Evolutionary conservation across 2,329 filamentous ascomycete genomes (phyloP), one percentile per base, ranked within the genome.

Genomic region (Xylariales sp.): DNA sequence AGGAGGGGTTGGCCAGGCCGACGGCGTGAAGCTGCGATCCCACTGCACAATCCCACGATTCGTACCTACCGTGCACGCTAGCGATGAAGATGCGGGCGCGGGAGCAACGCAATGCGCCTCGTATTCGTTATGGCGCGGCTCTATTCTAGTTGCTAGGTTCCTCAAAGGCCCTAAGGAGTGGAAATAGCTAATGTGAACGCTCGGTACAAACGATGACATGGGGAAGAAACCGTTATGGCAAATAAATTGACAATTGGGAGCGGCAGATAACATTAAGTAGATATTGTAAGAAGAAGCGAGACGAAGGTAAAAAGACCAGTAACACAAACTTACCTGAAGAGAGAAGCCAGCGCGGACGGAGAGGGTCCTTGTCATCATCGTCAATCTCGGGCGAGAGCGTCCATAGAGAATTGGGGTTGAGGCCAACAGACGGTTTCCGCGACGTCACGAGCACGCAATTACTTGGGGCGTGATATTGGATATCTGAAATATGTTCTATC

Each of bases 1-100:
- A 6, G 78, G 65, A 6, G 78, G 65, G 0, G 78, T 75, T 36
- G 83, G 70, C 78, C 79, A 82, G 3, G 71, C 68, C 32, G 81
- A 74, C 1, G 75, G 65, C 79, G 78, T 75, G 65, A 79, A 71
- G 43, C 73, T 18, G 2, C 34, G 68, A 39, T 77, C 71, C 18
- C 83, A 76, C 23, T 76, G 73, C 12, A 84, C 62, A 5, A 88
- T 77, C n/a, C 85, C 86, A 1, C 75, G 74, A 70, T 78, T 83
- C 1, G 85, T 84, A 50, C 85, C 86, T 50, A 86, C 75, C 5
- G 84, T 77, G 73, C 84, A 87, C 46, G 83, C 71, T 1, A 83
- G 63, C 39, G 78, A 68, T 5, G 82, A 82, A 41, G 76, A 75
- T 0, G 78, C 58, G 0, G 83, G 83, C 0, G 83, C 83, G 0